Conservation (phyloP, 2,329 filamentous ascomycete species). For the Aspergillus fijiensis region DNA sequence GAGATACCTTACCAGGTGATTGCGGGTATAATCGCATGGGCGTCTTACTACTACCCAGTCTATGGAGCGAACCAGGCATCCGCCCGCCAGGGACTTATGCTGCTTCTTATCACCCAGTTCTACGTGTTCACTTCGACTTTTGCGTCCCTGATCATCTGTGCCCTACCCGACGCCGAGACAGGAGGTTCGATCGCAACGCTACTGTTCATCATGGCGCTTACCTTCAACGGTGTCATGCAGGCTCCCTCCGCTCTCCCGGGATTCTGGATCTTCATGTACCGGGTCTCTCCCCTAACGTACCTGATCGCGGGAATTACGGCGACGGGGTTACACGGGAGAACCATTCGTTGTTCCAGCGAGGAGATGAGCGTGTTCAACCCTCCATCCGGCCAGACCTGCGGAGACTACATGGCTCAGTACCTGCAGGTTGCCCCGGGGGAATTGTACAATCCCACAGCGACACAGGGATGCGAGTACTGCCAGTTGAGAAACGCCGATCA, state of each 20-base stretch:
- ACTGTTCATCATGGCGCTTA: slow-evolving; percentile 68
- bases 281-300: slow-evolving; percentile 79
- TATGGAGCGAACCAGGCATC: slow-evolving; percentile 58
- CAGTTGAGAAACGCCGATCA: slow-evolving; percentile 40
- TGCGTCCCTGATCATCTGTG: slow-evolving; percentile 73
- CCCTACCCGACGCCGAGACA: slow-evolving; percentile 71
- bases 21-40: slow-evolving; percentile 70
- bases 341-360: slow-evolving; percentile 65
- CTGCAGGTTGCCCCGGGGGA: slow-evolving; percentile 54
- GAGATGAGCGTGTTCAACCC: slow-evolving; percentile 70
- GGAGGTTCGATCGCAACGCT: slow-evolving; percentile 75
- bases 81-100: slow-evolving; percentile 75
- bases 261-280: slow-evolving; percentile 86
- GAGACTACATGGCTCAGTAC: slow-evolving; percentile 57
- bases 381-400: slow-evolving; percentile 58
- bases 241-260: slow-evolving; percentile 61
- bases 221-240: slow-evolving; percentile 73
- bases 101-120: slow-evolving; percentile 73
- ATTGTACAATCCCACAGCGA: slow-evolving; percentile 52
- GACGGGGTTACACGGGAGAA: slow-evolving; percentile 65
- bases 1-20: slow-evolving; percentile 83
- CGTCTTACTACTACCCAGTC: slow-evolving; percentile 84
- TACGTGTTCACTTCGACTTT: slow-evolving; percentile 81
- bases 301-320: slow-evolving; percentile 71
- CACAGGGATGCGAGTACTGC: slow-evolving; percentile 53